phyloP scores from a whole-genome alignment of 163 green algal genomes.

The Scenedesmus sp. region DNA sequence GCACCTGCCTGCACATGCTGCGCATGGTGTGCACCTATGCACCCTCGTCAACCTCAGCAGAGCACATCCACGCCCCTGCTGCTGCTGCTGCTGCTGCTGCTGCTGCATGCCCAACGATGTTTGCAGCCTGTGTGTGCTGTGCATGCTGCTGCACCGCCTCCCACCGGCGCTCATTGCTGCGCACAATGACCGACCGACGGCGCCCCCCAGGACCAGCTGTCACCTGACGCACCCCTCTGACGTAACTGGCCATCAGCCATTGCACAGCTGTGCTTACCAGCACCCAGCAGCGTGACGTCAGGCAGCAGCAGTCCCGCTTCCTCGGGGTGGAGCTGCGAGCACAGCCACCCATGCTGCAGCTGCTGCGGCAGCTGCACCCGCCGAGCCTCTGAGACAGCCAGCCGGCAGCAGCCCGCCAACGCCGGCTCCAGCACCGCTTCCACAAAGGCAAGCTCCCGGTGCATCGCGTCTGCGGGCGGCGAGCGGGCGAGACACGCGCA shows the following conservation, averaged over 20 bases:
- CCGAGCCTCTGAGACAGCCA: conserved; percentile 20
- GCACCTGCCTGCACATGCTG: not conserved
- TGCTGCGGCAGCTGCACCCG: conserved; percentile 23
- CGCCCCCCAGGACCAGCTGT: no score
- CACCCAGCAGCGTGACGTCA: not conserved
- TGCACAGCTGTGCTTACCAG: not conserved
- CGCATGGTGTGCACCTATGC: no score
- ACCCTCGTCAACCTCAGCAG: no score
- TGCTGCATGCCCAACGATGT: no score
- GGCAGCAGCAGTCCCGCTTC: conserved; percentile 30
- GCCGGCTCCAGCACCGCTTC: not conserved
- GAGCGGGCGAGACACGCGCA: not conserved
- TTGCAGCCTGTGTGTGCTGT: no score
- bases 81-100: no score
- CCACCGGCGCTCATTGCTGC: no score
- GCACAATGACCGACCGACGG: no score
- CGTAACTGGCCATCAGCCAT: no score
- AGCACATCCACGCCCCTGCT: no score
- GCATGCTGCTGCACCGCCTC: no score
- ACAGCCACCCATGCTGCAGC: not conserved
- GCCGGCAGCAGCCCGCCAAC: not conserved
- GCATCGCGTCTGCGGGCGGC: conserved; percentile 25
- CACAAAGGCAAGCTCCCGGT: conserved; percentile 32
- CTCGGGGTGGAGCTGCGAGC: not conserved
- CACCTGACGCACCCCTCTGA: no score